phyloP scores from a whole-genome alignment of 2,329 filamentous ascomycete genomes.

The Arachnopeziza araneosa region DNA sequence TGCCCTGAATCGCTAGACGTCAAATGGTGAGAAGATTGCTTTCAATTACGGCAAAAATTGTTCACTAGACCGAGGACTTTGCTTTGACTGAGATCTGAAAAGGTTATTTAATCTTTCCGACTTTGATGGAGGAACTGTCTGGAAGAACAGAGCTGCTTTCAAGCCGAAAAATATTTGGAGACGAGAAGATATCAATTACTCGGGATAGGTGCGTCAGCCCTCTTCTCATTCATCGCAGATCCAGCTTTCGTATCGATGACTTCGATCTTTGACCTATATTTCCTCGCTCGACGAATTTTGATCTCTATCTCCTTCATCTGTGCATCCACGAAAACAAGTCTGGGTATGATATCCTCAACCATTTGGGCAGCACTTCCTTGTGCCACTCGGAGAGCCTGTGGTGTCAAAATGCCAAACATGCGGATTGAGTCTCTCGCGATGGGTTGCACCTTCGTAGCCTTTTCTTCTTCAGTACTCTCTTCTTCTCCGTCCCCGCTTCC shows the following conservation, averaged over 20 bases:
- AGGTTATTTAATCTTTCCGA: too few species aligned
- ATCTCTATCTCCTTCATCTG: slow-evolving; percentile 63
- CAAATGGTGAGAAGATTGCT: too few species aligned
- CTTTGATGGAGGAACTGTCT: neutral
- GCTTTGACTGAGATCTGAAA: too few species aligned
- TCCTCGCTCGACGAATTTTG: slow-evolving; percentile 54
- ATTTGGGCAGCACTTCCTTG: slow-evolving; percentile 52
- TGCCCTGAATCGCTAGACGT: too few species aligned
- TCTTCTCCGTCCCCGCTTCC: neutral
- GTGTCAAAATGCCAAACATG: slow-evolving; percentile 50
- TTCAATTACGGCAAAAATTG: too few species aligned
- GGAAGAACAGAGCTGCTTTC: neutral
- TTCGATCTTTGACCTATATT: slow-evolving; percentile 26
- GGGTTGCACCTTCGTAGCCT: neutral
- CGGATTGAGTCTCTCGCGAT: slow-evolving; percentile 45
- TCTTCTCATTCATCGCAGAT: neutral
- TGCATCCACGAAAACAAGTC: slow-evolving; percentile 49
- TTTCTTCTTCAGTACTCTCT: neutral
- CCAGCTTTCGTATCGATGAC: neutral
- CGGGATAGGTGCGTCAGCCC: neutral
- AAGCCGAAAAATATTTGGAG: neutral
- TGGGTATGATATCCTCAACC: slow-evolving; percentile 52
- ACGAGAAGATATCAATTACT: neutral
- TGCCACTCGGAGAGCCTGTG: slow-evolving; percentile 45
- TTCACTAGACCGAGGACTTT: too few species aligned